Conservation (phyloP, 768 basidiomycete species). For the Holtermannia corniformis region DNA sequence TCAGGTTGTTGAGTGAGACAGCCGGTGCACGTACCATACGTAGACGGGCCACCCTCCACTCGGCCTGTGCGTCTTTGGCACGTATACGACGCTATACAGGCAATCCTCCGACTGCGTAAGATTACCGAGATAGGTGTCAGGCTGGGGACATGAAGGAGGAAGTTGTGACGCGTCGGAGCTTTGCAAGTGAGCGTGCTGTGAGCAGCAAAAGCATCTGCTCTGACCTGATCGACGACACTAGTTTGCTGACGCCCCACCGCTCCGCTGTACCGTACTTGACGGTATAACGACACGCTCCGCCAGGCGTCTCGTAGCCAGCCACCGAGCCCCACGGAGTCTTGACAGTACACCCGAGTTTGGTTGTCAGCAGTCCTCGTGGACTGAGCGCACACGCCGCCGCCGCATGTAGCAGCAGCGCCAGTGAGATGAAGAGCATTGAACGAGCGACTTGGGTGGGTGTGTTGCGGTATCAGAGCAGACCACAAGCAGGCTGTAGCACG, state of each 20-base stretch:
- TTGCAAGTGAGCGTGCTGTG: not conserved
- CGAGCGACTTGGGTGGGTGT: too few species aligned
- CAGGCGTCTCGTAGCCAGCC: not conserved
- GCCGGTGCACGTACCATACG: slow-evolving; percentile 28
- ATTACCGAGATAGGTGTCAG: slow-evolving; percentile 35
- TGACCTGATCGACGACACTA: not conserved
- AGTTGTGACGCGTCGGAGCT: slow-evolving; percentile 47
- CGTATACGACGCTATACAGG: slow-evolving; percentile 66
- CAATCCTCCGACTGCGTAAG: slow-evolving; percentile 63
- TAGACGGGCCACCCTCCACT: slow-evolving; percentile 37
- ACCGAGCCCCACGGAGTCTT: not conserved
- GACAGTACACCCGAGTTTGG: too few species aligned
- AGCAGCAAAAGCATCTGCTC: not conserved
- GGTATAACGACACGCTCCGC: not conserved
- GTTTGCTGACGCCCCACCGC: not conserved
- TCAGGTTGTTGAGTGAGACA: not conserved
- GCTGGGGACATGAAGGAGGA: slow-evolving; percentile 67
- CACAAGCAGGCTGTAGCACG: too few species aligned
- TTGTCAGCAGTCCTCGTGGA: too few species aligned
- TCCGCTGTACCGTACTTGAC: not conserved
- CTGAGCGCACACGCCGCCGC: too few species aligned
- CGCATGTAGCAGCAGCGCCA: too few species aligned
- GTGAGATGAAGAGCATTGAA: too few species aligned
- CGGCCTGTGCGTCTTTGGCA: slow-evolving; percentile 48
- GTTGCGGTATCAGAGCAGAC: too few species aligned